Conservation (phyloP, 768 basidiomycete species). For the Hortiboletus flavorubellus region DNA sequence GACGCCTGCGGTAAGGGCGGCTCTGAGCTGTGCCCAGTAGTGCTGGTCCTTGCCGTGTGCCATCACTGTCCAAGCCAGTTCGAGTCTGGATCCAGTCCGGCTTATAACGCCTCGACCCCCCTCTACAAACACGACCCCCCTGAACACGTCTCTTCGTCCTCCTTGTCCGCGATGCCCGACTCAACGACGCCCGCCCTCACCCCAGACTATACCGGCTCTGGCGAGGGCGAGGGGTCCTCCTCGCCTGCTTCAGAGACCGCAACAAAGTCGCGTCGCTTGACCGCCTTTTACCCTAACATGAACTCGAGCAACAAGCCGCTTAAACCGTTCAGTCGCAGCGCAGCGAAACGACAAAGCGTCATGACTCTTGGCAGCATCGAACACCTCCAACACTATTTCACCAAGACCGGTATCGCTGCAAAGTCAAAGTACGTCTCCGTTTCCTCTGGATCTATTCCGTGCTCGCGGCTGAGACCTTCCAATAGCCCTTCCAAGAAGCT, state of each 20-base stretch:
- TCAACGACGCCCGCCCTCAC: conserved; percentile 54
- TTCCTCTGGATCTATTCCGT: neutral
- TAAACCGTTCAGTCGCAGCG: conserved; percentile 87
- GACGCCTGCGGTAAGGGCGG: conserved; percentile 66
- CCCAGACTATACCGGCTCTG: conserved; percentile 60
- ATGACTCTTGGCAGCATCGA: conserved; percentile 95
- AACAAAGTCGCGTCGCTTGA: conserved; percentile 59
- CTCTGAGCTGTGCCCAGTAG: conserved; percentile 75
- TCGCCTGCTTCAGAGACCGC: conserved; percentile 25
- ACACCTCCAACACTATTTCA: conserved; percentile 93
- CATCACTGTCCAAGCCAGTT: conserved; percentile 27
- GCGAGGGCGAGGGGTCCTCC: conserved; percentile 37
- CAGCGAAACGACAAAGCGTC: conserved; percentile 90
- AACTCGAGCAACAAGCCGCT: conserved; percentile 67
- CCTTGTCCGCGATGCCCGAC: conserved; percentile 25
- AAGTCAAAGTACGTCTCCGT: conserved; percentile 60
- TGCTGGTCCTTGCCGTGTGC: conserved; percentile 61
- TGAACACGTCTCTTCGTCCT: conserved; percentile 11
- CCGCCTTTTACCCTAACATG: conserved; percentile 75
- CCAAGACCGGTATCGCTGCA: conserved; percentile 76
- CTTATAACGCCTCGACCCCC: conserved; percentile 13
- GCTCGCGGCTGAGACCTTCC: conserved; percentile 8
- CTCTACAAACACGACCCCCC: conserved; percentile 5
- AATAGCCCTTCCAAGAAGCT: conserved; percentile 46
- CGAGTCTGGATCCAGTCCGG: too few species aligned